Base-by-base conservation (phyloP, 148 eudicot species). In the Polygonum aviculare region DNA sequence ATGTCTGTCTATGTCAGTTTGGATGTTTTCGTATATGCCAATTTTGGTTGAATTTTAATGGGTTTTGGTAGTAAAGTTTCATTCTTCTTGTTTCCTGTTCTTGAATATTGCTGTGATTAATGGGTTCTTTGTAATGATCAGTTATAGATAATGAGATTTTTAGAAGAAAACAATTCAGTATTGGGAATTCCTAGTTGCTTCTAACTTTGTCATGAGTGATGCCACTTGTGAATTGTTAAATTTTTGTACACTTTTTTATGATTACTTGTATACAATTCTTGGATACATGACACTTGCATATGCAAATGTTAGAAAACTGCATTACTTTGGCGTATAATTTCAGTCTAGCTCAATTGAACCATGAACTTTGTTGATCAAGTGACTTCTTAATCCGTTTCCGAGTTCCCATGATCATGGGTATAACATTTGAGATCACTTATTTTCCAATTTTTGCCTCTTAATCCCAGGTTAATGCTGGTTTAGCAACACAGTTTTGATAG, bases 401-500 rank as follows among this genome's bases (percentile, higher is more conserved):
- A 50, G n/a, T 50, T 50, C 18, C n/a, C 18, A 50, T 50, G 55
- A 50, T n/a, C 55, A 50, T 50, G 55, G 55, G 16, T 3, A 50
- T 50, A 50, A 50, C 18, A 50, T 14, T 54, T 18, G 10, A 19
- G 26, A 54, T 54, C 60, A 54, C 26, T 54, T 44, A 44, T 44
- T 54, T n/a, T 5, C 7, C 60, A 5, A 5, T 2, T 54, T 54
- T 54, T 54, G 2, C 60, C 21, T n/a, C 6, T 19, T 15, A n/a
- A 5, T 67, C 19, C 5, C 45, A 82, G 83, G 74, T 31, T 44
- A 55, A 54, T 77, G 50, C 59, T 80, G 41, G 18, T 19, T 57
- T 75, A 74, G 77, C 52, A 41, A 69, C 72, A 51, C 75, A 18
- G 52, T 74, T 50, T 81, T 77, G 80, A 72, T 77, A 71, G 52